These are phyloP conservation scores for Capsicum baccatum DNA, from an alignment of 257 asterid species.

Conservation along the genomic window DNA sequence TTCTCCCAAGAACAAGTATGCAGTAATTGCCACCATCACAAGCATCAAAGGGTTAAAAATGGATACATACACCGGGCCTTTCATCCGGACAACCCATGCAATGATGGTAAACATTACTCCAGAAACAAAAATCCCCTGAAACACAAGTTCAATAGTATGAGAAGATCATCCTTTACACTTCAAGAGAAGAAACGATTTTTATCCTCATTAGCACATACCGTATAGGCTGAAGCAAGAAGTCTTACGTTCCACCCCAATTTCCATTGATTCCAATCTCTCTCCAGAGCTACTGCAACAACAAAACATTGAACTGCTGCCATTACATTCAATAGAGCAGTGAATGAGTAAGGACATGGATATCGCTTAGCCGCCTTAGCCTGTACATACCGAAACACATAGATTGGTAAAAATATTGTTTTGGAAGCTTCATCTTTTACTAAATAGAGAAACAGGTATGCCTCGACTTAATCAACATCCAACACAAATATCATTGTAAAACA, in stretches of 20 bases:
- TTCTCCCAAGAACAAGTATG: slow-evolving; percentile 62
- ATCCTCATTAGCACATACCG: slow-evolving; percentile 43
- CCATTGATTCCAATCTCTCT: slow-evolving; percentile 62
- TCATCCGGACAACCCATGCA: slow-evolving; percentile 62
- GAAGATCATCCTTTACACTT: neutral
- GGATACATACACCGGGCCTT: slow-evolving; percentile 76
- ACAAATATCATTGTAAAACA: neutral
- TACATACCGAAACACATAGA: neutral
- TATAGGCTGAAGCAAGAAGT: slow-evolving; percentile 54
- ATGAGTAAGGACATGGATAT: slow-evolving; percentile 76
- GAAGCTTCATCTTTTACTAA: neutral
- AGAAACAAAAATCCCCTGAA: slow-evolving; percentile 63
- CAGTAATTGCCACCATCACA: slow-evolving; percentile 64
- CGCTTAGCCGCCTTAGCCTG: slow-evolving; percentile 60
- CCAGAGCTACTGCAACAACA: slow-evolving; percentile 54
- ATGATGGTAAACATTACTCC: slow-evolving; percentile 54
- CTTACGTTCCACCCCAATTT: slow-evolving; percentile 65
- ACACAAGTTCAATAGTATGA: neutral
- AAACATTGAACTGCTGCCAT: slow-evolving; percentile 68
- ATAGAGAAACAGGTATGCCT: neutral
- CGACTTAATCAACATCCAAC: neutral
- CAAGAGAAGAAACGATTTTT: neutral
- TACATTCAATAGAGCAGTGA: slow-evolving; percentile 63
- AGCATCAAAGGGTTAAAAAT: slow-evolving; percentile 69
- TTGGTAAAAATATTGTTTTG: neutral